phyloP scores from a whole-genome alignment of 208 protist genomes.

The Herpetomonas muscarum region DNA sequence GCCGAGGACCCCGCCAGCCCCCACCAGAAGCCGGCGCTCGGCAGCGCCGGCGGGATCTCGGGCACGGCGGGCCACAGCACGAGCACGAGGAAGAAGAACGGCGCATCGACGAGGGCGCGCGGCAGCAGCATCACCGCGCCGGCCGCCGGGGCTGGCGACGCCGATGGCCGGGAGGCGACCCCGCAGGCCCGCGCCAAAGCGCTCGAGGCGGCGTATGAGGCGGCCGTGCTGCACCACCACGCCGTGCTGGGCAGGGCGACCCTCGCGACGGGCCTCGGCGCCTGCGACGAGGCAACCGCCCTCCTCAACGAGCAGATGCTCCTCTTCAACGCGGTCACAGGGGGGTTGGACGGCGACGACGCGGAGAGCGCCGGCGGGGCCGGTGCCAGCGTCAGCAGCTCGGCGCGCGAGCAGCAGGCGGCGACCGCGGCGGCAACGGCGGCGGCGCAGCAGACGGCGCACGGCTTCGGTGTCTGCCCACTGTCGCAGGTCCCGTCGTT shows the following conservation, averaged over 20 bases:
- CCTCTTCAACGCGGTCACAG: too few species aligned
- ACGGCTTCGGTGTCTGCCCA: conserved; percentile 15
- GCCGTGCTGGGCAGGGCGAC: conserved; percentile 12
- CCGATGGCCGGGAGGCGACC: not conserved
- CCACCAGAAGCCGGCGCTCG: not conserved
- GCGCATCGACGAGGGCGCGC: not conserved
- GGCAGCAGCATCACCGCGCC: conserved; percentile 2
- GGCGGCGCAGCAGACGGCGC: conserved; percentile 8
- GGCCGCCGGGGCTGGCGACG: not conserved
- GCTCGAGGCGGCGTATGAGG: conserved; percentile 15
- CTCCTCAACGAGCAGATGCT: conserved; percentile 14
- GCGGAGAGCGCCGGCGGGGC: not conserved
- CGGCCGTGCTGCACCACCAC: conserved; percentile 23
- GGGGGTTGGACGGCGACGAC: conserved; percentile 6
- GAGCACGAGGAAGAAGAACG: too few species aligned
- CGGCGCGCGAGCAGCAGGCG: not conserved
- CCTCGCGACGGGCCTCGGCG: conserved; percentile 9
- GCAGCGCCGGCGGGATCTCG: too few species aligned
- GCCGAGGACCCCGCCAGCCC: not conserved
- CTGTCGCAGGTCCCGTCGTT: conserved; percentile 29
- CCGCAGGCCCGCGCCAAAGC: not conserved
- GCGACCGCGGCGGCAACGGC: conserved; percentile 2
- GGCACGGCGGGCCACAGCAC: too few species aligned
- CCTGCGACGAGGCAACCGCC: conserved; percentile 1
- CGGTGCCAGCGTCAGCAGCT: not conserved